phyloP scores from a whole-genome alignment of 2,329 filamentous ascomycete genomes.

The Pseudocercospora fijiensis region DNA sequence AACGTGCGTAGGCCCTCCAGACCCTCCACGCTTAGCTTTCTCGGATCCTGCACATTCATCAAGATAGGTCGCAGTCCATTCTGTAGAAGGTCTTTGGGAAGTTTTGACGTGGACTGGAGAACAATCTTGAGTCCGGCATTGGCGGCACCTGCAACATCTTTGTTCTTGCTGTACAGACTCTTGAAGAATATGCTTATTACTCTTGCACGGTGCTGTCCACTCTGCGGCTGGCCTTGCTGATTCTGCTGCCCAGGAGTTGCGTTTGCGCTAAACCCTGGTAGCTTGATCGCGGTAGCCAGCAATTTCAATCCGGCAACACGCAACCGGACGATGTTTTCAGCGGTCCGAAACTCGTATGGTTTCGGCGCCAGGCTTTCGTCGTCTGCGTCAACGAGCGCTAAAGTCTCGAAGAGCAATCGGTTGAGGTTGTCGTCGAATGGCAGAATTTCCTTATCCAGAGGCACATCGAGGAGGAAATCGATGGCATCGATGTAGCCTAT shows the following conservation, averaged over 20 bases:
- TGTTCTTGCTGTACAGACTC: constrained; percentile 87
- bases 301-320: constrained; percentile 92
- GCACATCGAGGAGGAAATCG: constrained; percentile 87
- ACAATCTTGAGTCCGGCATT: constrained; percentile 88
- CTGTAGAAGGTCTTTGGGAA: constrained; percentile 93
- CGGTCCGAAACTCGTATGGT: constrained; percentile 89
- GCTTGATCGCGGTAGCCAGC: constrained; percentile 87
- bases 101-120: constrained; percentile 80
- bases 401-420: constrained; percentile 84
- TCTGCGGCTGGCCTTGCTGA: constrained; percentile 50
- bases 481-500: constrained; percentile 98
- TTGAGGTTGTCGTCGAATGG: constrained; percentile 90
- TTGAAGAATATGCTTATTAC: constrained; percentile 98
- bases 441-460: constrained; percentile 71
- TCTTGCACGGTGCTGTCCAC: constrained; percentile 54
- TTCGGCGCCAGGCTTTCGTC: constrained; percentile 93
- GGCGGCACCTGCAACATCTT: constrained; percentile 88
- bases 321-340: constrained; percentile 87
- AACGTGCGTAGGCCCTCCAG: constrained; percentile 88
- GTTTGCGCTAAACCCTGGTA: constrained; percentile 83
- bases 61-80: constrained; percentile 92
- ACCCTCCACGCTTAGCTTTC: constrained; percentile 82
- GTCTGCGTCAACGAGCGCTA: constrained; percentile 89
- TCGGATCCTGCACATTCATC: constrained; percentile 91
- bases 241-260: constrained; percentile 18